Evolutionary conservation across 2,329 filamentous ascomycete genomes (phyloP), one percentile per base, ranked within the genome.

Genomic region (Aspergillus calidoustus): DNA sequence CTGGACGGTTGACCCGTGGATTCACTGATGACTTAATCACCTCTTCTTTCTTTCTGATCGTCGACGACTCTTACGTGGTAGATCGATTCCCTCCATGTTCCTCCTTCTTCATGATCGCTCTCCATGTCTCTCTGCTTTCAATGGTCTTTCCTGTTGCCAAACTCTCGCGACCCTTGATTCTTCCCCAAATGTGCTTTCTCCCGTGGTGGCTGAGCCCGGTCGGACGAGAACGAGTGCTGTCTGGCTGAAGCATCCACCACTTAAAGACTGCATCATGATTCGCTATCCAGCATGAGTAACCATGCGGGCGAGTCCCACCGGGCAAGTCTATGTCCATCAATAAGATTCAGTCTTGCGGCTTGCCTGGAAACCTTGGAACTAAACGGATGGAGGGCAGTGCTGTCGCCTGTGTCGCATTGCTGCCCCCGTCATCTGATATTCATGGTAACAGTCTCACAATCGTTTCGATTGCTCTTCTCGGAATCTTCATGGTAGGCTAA

Each of bases 241-340:
- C 54, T 49, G 11, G 44, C 46, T 56, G 28, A 49, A 38, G 30
- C 31, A 41, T 30, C 44, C 46, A 41, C 52, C 48, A 60, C 53
- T 46, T 9, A 5, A 47, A n/a, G 23, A 5, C 8, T 17, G 31
- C 54, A 23, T 47, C 51, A 13, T 64, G 59, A 64, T 64, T 64
- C 54, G 62, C 53, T 38, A 28, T 46, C 50, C 62, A 52, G 46
- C 30, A 54, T 47, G 44, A 59, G 48, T 52, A 17, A 57, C 54
- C 15, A 57, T 63, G 58, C 44, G 56, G 60, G 53, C 59, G 52
- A 51, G 59, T 62, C 48, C 59, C 62, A 62, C 62, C 43, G 23
- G 22, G 44, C 34, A 52, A 54, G 59, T 43, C 38, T 61, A 31
- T 52, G 43, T 53, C 56, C 54, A 15, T 34, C 54, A 38, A 53